Percentiles rank a stretch among this genome's conserved stretches.
Conservation (phyloP, 2,329 filamentous ascomycete genomes). For the Daldinia sp. region DNA sequence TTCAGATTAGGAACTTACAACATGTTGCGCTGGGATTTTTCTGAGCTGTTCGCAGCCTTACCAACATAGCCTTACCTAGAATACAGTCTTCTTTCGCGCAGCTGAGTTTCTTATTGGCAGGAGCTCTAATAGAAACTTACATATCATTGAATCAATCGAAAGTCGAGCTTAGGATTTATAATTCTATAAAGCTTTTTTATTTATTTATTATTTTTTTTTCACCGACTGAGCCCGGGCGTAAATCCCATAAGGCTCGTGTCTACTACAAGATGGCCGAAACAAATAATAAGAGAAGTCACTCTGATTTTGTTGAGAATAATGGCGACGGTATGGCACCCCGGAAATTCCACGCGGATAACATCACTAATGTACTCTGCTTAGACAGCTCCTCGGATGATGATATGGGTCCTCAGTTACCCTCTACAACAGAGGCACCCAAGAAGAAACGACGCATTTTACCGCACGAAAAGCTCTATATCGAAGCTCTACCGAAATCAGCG, state of each 20-base stretch:
- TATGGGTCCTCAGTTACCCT: conserved; percentile 91
- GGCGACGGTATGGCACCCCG: conserved; percentile 37
- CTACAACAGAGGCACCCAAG: conserved; percentile 76
- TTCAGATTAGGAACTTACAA: conserved; percentile 13
- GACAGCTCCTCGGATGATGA: conserved; percentile 83
- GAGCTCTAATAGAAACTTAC: neutral
- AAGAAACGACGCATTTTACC: conserved; percentile 92
- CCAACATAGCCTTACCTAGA: neutral
- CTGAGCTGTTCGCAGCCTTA: neutral
- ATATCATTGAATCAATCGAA: neutral
- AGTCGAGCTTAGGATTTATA: neutral
- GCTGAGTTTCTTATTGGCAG: neutral
- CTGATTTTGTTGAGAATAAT: conserved; percentile 48
- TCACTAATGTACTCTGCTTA: conserved; percentile 43
- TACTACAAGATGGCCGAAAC: conserved; percentile 44
- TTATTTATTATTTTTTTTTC: neutral
- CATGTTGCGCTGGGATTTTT: neutral
- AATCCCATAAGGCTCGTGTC: neutral
- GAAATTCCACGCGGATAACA: neutral
- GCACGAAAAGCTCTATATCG: conserved; percentile 95
- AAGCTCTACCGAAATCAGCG: conserved; percentile 82
- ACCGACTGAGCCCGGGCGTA: neutral
- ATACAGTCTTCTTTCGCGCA: neutral
- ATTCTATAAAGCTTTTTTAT: neutral
- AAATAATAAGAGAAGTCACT: conserved; percentile 50